Evolutionary conservation across 1,284 basidiomycete species (phyloP), one percentile per base, ranked within the genome.

Genomic region (Neotropicomus parvogracilis): DNA sequence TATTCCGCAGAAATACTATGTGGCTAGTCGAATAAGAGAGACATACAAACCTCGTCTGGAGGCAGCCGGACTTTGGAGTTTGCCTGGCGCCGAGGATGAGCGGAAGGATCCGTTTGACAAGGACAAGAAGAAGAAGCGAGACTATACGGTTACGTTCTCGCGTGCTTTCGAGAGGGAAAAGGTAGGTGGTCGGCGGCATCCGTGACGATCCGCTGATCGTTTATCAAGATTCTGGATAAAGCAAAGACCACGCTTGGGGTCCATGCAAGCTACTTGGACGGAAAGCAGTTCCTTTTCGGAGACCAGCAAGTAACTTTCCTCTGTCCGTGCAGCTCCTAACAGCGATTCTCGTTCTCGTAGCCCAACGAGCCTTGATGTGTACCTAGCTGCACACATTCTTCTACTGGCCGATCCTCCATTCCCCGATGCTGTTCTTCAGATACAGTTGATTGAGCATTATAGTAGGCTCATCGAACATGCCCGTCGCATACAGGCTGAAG

Each of bases 1-100:
- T 13, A 50, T 84, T 3, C 88, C 86, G 1, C 83, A 85, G 54
- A 75, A 79, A 6, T 89, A 88, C 60, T 91, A 84, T 57, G 75
- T 88, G 2, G 83, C 87, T 0, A 60, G 64, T 7, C 77, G 86
- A 14, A 74, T 90, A 37, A 77, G 85, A 24, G 70, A 75, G 24
- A 63, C 72, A 9, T 76, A 83, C 54, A 72, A 67, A 50, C 70
- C 75, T 5, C 75, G 85, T 9, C 68, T 91, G 19, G 78, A 85
- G 59, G 74, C 75, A 4, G 74, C 74, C 19, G 83, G 79, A 11
- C 64, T 89, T 16, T 89, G 88, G 86, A 71, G 67, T 54, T 53
- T 72, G 4, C 68, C 72, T 13, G 68, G 64, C 2, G 64, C 69
- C 4, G 78, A 81, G 50, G 66, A 74, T 49, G 69, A 76, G 49